These are phyloP conservation scores for Dichomitus squalens DNA, from an alignment of 1,284 basidiomycete species.

Conservation along the genomic window DNA sequence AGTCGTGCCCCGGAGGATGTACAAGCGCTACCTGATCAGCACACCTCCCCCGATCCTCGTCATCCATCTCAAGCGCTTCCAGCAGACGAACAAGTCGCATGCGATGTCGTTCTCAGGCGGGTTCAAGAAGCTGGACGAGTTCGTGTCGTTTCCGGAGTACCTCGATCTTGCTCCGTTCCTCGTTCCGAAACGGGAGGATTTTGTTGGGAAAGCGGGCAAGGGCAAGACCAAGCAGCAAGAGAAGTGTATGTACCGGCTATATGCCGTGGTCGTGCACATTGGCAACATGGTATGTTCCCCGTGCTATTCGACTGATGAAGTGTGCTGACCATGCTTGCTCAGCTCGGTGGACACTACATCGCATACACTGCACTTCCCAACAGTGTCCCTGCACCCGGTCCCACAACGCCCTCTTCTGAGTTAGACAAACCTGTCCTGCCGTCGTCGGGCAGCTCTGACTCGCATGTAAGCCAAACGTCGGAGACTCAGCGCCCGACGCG, in stretches of 20 bases:
- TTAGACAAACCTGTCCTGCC: conserved; percentile 19
- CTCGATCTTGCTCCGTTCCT: conserved; percentile 87
- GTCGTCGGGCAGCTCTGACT: conserved; percentile 24
- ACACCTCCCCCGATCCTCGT: conserved; percentile 87
- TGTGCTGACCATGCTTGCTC: conserved; percentile 7
- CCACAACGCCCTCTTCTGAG: conserved; percentile 10
- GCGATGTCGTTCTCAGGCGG: conserved; percentile 56
- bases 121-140: conserved; percentile 88
- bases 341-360: conserved; percentile 86
- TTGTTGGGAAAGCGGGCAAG: conserved; percentile 42
- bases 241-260: conserved; percentile 71
- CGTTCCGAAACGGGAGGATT: conserved; percentile 79
- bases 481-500: conserved; percentile 38
- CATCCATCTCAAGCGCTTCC: conserved; percentile 93
- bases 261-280: conserved; percentile 90
- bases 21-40: conserved; percentile 92
- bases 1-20: conserved; percentile 78
- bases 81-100: conserved; percentile 61
- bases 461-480: conserved; percentile 10
- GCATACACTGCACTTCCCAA: conserved; percentile 68
- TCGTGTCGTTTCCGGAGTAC: conserved; percentile 84
- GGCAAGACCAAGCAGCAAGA: conserved; percentile 41
- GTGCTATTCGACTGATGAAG: neutral
- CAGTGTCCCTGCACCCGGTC: conserved; percentile 1
- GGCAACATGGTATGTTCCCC: conserved; percentile 77